Evolutionary conservation across 371 early-diverging fungal species (phyloP).

Genomic region (Apophysomyces ossiformis): DNA sequence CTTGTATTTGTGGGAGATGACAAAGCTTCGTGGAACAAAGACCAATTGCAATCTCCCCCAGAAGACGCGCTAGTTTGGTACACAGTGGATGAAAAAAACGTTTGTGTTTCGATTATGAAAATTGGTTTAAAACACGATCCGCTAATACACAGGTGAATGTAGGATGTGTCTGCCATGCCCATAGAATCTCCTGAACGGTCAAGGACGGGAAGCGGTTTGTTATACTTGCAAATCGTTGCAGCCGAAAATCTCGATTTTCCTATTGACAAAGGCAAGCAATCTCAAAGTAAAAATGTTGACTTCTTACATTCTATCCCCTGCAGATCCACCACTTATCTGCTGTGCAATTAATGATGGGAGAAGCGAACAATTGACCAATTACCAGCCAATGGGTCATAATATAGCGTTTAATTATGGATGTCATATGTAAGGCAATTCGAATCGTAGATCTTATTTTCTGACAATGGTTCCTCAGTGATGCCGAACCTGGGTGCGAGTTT

Average conservation of each 20-base stretch:
- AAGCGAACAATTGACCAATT: constrained; percentile 15
- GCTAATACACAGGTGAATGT: background rate
- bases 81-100: background rate
- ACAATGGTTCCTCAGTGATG: constrained; percentile 12
- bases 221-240: constrained; percentile 25
- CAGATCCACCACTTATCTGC: constrained; percentile 21
- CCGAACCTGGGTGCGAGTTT: constrained; percentile 19
- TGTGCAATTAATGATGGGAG: constrained; percentile 21
- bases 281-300: background rate
- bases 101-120: background rate
- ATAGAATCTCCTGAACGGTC: background rate
- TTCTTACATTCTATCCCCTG: background rate
- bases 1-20: background rate
- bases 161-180: background rate
- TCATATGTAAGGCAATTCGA: constrained; percentile 18
- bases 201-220: constrained; percentile 4
- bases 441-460: background rate
- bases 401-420: constrained; percentile 23
- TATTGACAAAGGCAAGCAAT: constrained; percentile 29
- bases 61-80: background rate
- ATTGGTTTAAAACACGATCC: too few species aligned
- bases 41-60: background rate
- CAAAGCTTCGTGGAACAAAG: background rate
- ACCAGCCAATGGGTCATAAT: constrained; percentile 18
- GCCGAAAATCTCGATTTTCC: constrained; percentile 41